Conservation (phyloP, 139 green algal genomes). For the Chlorokybus atmophyticus region DNA sequence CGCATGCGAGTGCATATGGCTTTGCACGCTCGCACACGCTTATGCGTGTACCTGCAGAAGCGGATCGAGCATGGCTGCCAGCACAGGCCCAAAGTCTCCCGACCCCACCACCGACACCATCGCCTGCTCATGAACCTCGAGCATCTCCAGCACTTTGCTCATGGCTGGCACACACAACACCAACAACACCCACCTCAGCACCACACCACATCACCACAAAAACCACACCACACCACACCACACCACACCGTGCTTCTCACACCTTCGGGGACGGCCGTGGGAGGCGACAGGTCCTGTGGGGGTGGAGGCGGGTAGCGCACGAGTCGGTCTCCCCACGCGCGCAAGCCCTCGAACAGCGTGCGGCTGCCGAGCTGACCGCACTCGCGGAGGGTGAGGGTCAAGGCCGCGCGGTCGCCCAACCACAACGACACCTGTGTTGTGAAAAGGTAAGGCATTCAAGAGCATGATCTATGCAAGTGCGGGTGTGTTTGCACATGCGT, state of each 20-base stretch:
- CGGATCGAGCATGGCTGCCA: constrained; percentile 12
- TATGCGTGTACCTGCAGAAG: constrained; percentile 9
- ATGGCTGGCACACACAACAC: too few relatives aligned
- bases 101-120: constrained; percentile 5
- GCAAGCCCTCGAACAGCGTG: neutral
- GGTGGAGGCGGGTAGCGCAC: constrained; percentile 22
- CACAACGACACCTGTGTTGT: too few relatives aligned
- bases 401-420: neutral
- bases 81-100: constrained; percentile 12
- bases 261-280: constrained; percentile 13
- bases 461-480: neutral
- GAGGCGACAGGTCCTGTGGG: constrained; percentile 8
- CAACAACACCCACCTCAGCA: too few relatives aligned
- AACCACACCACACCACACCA: too few relatives aligned
- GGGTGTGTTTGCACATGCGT: too few relatives aligned
- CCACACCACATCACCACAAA: too few relatives aligned
- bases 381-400: neutral
- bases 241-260: too few relatives aligned
- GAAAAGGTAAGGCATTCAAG: neutral
- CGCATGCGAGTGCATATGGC: neutral
- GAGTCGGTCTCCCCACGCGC: constrained; percentile 10
- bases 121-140: constrained; percentile 9
- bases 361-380: neutral
- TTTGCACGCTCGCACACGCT: neutral
- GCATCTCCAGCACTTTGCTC: constrained; percentile 17